Evolutionary conservation across 2,329 filamentous ascomycete species (phyloP).

Genomic region (Microthyrium microscopicum): DNA sequence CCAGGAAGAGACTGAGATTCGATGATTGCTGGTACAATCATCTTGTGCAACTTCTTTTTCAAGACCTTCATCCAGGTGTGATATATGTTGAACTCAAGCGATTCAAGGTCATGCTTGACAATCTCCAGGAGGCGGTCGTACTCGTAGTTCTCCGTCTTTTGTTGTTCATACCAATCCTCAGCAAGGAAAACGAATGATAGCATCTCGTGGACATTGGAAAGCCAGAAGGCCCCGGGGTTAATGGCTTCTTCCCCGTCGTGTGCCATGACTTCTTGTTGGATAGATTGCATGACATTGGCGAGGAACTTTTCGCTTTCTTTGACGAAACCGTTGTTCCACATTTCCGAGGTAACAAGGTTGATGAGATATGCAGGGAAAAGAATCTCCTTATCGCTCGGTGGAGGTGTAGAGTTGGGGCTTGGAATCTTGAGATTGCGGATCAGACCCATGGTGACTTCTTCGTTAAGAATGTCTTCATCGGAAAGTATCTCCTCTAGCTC

Average conservation of each 20-base stretch:
- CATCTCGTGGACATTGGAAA: slow-evolving; percentile 99
- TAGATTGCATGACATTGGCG: slow-evolving; percentile 98
- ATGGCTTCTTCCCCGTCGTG: slow-evolving; percentile 94
- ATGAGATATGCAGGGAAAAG: slow-evolving; percentile 97
- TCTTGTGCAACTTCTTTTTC: slow-evolving; percentile 98
- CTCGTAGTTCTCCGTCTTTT: slow-evolving; percentile 98
- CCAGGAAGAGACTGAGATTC: slow-evolving; percentile 95
- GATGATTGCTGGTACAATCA: slow-evolving; percentile 98
- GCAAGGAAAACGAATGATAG: slow-evolving; percentile 97
- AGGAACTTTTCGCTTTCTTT: slow-evolving; percentile 98
- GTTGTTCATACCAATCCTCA: slow-evolving; percentile 98
- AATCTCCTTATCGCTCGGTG: slow-evolving; percentile 94
- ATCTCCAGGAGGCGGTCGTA: slow-evolving; percentile 96
- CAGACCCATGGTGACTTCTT: slow-evolving; percentile 90
- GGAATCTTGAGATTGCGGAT: slow-evolving; percentile 97
- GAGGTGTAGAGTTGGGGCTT: slow-evolving; percentile 66
- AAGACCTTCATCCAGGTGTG: slow-evolving; percentile 99
- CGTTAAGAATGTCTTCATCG: slow-evolving; percentile 89
- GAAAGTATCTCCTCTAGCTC: slow-evolving; percentile 88
- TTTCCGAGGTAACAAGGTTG: slow-evolving; percentile 96
- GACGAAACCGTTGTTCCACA: slow-evolving; percentile 99
- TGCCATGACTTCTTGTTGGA: slow-evolving; percentile 98
- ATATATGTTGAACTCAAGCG: slow-evolving; percentile 98
- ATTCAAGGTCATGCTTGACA: slow-evolving; percentile 97
- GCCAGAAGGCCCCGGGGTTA: slow-evolving; percentile 95